These are phyloP conservation scores for Aphanomyces cochlioides DNA, from an alignment of 352 stramenopile species.

Conservation along the genomic window DNA sequence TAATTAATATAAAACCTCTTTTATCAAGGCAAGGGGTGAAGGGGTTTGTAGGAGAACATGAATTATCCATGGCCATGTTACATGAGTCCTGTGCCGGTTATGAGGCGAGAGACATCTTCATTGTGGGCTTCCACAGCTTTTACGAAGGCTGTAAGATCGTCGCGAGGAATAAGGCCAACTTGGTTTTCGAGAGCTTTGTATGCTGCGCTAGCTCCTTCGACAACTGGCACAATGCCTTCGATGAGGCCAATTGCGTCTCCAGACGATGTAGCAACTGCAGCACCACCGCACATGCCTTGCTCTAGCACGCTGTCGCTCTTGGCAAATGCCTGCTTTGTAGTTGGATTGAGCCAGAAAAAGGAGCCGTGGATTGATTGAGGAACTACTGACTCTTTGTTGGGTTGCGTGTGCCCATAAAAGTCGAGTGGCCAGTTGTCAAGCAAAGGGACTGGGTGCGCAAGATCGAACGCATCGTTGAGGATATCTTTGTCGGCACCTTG, in stretches of 20 bases:
- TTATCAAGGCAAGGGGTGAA: too few species aligned
- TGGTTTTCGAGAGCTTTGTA: constrained; percentile 63
- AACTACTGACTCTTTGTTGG: not conserved
- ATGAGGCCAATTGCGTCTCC: constrained; percentile 62
- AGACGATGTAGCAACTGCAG: constrained; percentile 42
- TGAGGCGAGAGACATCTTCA: too few species aligned
- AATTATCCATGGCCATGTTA: too few species aligned
- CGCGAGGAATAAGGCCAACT: constrained; percentile 60
- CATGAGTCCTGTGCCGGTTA: too few species aligned
- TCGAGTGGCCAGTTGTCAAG: not conserved
- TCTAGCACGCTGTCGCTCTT: constrained; percentile 68
- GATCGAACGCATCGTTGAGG: not conserved
- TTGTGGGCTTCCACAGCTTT: constrained; percentile 5
- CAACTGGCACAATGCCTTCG: constrained; percentile 65
- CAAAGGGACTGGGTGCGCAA: not conserved
- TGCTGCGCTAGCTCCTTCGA: constrained; percentile 34
- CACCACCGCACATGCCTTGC: constrained; percentile 80
- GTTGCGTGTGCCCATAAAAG: constrained; percentile 23
- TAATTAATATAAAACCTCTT: too few species aligned
- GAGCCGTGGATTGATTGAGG: constrained; percentile 40
- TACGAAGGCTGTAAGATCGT: constrained; percentile 50
- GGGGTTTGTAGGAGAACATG: too few species aligned
- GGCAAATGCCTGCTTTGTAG: constrained; percentile 61
- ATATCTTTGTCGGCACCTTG: not conserved
- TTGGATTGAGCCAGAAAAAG: constrained; percentile 54